phyloP scores from a whole-genome alignment of 768 basidiomycete species.

The Xerocomellus intermedius region DNA sequence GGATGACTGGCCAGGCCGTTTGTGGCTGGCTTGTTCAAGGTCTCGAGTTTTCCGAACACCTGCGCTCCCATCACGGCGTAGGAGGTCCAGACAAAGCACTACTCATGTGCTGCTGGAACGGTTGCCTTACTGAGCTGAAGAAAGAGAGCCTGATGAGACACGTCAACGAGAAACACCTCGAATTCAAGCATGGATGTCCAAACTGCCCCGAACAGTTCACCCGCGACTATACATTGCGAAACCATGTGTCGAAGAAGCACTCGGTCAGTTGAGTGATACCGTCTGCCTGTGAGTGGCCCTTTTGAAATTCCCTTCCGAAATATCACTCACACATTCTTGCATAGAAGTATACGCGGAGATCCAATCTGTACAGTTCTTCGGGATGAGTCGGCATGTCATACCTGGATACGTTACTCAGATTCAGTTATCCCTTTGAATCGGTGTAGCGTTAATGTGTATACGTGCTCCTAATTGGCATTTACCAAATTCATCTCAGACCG shows the following conservation, averaged over 20 bases:
- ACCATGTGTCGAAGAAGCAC: slow-evolving; percentile 16
- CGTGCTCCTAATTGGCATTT: neutral
- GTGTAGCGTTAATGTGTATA: neutral
- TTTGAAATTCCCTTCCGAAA: neutral
- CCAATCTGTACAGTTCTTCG: neutral
- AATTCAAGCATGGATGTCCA: slow-evolving; percentile 12
- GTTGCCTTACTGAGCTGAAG: slow-evolving; percentile 21
- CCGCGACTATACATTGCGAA: slow-evolving; percentile 21
- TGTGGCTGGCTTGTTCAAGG: slow-evolving; percentile 11
- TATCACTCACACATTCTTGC: neutral
- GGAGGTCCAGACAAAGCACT: slow-evolving; percentile 8
- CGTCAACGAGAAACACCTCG: slow-evolving; percentile 26
- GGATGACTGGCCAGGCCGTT: neutral
- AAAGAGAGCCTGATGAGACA: slow-evolving; percentile 30
- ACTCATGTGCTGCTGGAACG: slow-evolving; percentile 19
- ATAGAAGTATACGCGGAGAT: neutral
- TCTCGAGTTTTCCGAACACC: slow-evolving; percentile 20
- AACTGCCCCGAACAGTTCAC: slow-evolving; percentile 25
- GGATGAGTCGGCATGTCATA: too few species aligned
- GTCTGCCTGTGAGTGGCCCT: neutral
- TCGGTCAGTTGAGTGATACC: neutral
- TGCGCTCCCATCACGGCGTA: slow-evolving; percentile 23
- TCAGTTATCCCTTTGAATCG: neutral
- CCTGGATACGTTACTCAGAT: neutral
- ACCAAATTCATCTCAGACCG: neutral